These are phyloP conservation scores for Porcisia deanei DNA, from an alignment of 208 protist species.

Conservation along the genomic window DNA sequence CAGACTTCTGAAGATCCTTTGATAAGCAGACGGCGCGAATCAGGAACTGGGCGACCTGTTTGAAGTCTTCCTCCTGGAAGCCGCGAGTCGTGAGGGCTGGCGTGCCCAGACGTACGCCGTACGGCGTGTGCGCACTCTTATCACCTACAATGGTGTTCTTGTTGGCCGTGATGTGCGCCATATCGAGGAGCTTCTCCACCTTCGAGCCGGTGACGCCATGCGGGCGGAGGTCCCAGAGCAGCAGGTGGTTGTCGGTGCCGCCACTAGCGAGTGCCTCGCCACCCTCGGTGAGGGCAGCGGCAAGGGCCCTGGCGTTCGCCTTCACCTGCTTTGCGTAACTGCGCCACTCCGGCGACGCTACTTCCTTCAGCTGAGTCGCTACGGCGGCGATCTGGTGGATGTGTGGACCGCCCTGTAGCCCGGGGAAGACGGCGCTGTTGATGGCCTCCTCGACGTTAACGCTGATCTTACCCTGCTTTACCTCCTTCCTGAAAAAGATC, in stretches of 20 bases:
- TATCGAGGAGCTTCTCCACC: conserved; percentile 95
- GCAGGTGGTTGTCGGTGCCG: conserved; percentile 98
- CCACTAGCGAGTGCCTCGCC: conserved; percentile 95
- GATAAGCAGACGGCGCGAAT: conserved; percentile 83
- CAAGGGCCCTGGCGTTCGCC: conserved; percentile 89
- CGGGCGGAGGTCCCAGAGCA: conserved; percentile 97
- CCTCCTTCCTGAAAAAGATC: conserved; percentile 97
- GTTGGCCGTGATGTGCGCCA: conserved; percentile 94
- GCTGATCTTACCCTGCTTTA: conserved; percentile 46
- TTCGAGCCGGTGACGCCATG: conserved; percentile 95
- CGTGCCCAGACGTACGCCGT: conserved; percentile 96
- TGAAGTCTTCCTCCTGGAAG: conserved; percentile 92
- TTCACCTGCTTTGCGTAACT: conserved; percentile 93
- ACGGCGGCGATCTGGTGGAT: conserved; percentile 98
- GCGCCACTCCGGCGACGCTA: conserved; percentile 94
- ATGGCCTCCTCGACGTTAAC: conserved; percentile 93
- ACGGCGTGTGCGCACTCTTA: conserved; percentile 90
- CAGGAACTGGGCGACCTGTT: conserved; percentile 90
- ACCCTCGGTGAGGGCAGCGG: conserved; percentile 64
- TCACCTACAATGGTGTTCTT: conserved; percentile 98
- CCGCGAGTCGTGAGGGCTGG: conserved; percentile 96
- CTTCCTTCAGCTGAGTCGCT: conserved; percentile 96
- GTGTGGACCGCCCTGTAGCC: conserved; percentile 98
- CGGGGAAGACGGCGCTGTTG: conserved; percentile 98
- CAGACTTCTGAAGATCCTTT: conserved; percentile 69